Base-by-base conservation (phyloP, 2,329 filamentous ascomycete species). In the Pestalotiopsis fici region DNA sequence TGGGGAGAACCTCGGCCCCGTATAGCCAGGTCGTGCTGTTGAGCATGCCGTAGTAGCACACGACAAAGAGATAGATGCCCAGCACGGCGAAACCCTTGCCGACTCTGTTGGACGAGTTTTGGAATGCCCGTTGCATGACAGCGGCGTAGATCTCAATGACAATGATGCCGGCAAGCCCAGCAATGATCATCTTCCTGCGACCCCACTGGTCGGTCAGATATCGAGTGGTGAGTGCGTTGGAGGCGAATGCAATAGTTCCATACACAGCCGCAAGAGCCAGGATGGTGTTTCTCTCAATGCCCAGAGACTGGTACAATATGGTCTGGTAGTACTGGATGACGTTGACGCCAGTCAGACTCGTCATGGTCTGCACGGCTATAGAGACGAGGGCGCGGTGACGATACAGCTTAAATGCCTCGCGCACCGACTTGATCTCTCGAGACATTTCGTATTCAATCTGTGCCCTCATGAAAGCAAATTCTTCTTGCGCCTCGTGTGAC, bases 1-100 rank as follows among this genome's bases (percentile, higher is more conserved):
- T 83, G 0, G 86, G 86, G 2, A 88, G 73, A 4, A 88, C 82
- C 72, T 88, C 86, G 7, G 85, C 85, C 9, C 85, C 86, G 69
- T 88, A 88, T 0, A 86, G 76, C 84, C 85, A 87, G 4, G 84
- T 86, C 4, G 83, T 86, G 70, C 81, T 84, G 72, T 87, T 86
- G 15, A 87, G 80, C 80, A 87, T 82, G 23, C 81, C 79, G 69
- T 86, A 88, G 70, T 87, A 89, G 21, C 76, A 79, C 2, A 87
- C 82, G 1, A 85, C 87, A 68, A 88, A 76, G 0, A 89, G 77
- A 68, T 88, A 89, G 28, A 89, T 88, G 0, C 86, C 87, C 1
- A 89, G 76, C 31, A 89, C 83, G 0, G 87, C 85, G 72, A 89
- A 89, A 0, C 86, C 87, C 71, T 89, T 88, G 47, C 87, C 87